These are phyloP conservation scores for Lindgomyces ingoldianus DNA, from an alignment of 495 filamentous ascomycete species.

Conservation along the genomic window DNA sequence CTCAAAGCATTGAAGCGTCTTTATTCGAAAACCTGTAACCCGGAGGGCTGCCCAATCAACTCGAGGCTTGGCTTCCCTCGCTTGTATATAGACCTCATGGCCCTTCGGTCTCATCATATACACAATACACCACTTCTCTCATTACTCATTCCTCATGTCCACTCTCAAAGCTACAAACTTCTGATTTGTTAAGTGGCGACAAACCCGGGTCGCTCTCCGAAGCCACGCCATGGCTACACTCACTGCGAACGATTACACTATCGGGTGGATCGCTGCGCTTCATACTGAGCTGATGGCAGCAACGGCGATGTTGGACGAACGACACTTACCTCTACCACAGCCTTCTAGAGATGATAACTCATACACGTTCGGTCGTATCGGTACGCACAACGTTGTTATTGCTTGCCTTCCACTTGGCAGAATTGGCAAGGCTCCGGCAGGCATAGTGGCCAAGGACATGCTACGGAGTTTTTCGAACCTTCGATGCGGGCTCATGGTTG, in stretches of 20 bases:
- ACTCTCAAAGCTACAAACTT: too few relatives aligned
- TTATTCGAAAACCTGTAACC: too few relatives aligned
- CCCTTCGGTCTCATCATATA: too few relatives aligned
- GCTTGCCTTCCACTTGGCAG: slow-evolving; percentile 47
- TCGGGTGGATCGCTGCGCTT: slow-evolving; percentile 56
- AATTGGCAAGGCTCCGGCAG: slow-evolving; percentile 43
- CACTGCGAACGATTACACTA: slow-evolving; percentile 45
- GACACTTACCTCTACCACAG: slow-evolving; percentile 36
- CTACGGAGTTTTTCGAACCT: slow-evolving; percentile 44
- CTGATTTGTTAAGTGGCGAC: too few relatives aligned
- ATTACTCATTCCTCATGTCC: too few relatives aligned
- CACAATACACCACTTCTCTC: too few relatives aligned
- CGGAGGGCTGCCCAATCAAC: too few relatives aligned
- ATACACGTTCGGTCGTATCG: slow-evolving; percentile 46
- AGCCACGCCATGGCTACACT: too few relatives aligned
- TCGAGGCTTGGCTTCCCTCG: too few relatives aligned
- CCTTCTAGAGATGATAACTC: slow-evolving; percentile 37
- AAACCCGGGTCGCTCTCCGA: too few relatives aligned
- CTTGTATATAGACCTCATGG: too few relatives aligned
- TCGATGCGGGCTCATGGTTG: slow-evolving; percentile 47
- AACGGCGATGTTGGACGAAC: slow-evolving; percentile 51
- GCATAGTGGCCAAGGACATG: slow-evolving; percentile 41
- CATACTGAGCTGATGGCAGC: slow-evolving; percentile 50
- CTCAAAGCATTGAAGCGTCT: too few relatives aligned
- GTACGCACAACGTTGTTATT: slow-evolving; percentile 49